Evolutionary conservation across 257 asterid genomes (phyloP).

Genomic region (Scutellaria barbata): DNA sequence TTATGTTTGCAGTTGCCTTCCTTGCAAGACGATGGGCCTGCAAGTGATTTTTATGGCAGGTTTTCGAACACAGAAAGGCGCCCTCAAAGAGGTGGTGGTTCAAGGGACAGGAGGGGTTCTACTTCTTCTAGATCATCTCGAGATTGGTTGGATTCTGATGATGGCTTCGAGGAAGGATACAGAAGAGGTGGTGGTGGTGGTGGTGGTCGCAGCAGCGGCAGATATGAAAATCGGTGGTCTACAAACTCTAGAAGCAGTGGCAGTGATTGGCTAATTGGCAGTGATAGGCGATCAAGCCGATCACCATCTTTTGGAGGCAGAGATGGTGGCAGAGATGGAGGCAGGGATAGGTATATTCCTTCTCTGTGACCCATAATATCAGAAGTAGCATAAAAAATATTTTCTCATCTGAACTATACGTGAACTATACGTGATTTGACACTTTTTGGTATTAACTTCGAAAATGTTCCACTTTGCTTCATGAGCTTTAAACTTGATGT

Average conservation of each 20-base stretch:
- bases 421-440: not conserved
- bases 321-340: constrained; percentile 50
- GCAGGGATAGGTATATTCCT: constrained; percentile 44
- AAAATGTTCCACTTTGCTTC: too few species aligned
- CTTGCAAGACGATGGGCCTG: constrained; percentile 92
- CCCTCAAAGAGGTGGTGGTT: constrained; percentile 56
- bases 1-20: constrained; percentile 73
- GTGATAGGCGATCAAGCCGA: constrained; percentile 60
- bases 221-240: constrained; percentile 51
- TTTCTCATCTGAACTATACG: too few species aligned
- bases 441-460: too few species aligned
- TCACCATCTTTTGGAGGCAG: constrained; percentile 61
- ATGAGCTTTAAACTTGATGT: too few species aligned
- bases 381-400: not conserved
- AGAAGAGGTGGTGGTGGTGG: constrained; percentile 35
- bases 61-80: constrained; percentile 73
- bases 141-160: constrained; percentile 53
- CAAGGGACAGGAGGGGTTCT: constrained; percentile 60
- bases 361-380: not conserved
- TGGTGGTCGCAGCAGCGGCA: constrained; percentile 45
- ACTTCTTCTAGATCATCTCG: constrained; percentile 52
- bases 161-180: constrained; percentile 40
- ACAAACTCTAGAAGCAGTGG: constrained; percentile 55
- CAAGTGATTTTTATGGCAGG: constrained; percentile 77
- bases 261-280: constrained; percentile 75